Evolutionary conservation across 441 rosid genomes (phyloP).

Genomic region (Eruca vesicaria): DNA sequence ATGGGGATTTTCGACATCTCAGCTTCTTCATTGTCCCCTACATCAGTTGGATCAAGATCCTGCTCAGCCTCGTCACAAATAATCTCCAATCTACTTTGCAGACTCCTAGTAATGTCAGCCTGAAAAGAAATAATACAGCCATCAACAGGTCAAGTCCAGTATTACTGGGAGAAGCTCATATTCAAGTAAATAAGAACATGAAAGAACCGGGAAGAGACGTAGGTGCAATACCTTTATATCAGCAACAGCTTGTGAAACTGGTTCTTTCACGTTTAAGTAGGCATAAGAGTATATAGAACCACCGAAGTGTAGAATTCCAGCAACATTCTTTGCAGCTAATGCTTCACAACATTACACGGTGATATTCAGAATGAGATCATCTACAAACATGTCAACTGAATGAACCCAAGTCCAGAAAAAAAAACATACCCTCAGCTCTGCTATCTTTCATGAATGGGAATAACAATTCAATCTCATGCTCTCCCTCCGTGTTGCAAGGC

Average conservation of each 20-base stretch:
- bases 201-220: not conserved
- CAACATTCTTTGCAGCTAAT: conserved; percentile 53
- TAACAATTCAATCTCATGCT: conserved; percentile 79
- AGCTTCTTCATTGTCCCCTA: conserved; percentile 32
- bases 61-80: conserved; percentile 80
- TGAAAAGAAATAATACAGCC: conserved; percentile 28
- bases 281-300: conserved; percentile 77
- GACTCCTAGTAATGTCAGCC: conserved; percentile 84
- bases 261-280: conserved; percentile 70
- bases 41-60: conserved; percentile 35
- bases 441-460: conserved; percentile 67
- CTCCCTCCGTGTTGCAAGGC: conserved; percentile 50
- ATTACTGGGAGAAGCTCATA: not conserved
- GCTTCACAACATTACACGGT: conserved; percentile 48
- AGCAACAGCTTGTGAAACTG: conserved; percentile 73
- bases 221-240: conserved; percentile 70
- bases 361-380: conserved; percentile 27
- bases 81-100: conserved; percentile 85
- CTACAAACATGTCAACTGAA: not conserved
- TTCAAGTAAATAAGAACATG: not conserved
- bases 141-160: not conserved
- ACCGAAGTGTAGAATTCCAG: conserved; percentile 59
- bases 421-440: conserved; percentile 50
- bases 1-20: conserved; percentile 37
- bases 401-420: not conserved